Evolutionary conservation across 2,329 filamentous ascomycete species (phyloP), one percentile per base, ranked within the genome.

Genomic region (Chrysoporthe puriensis): DNA sequence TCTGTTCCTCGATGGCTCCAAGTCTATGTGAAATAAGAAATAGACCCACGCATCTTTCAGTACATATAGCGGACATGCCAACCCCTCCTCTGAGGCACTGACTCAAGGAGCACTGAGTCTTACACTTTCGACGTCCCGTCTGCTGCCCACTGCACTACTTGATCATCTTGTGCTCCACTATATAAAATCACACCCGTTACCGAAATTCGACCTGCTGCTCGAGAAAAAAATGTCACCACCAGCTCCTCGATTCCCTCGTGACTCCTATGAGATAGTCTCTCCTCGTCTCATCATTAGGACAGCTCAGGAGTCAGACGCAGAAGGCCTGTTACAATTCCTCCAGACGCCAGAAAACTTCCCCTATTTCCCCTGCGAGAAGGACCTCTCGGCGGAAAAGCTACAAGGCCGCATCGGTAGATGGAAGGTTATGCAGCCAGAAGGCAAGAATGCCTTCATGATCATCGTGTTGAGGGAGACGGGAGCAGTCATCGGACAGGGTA

Each of bases 221-320:
- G 11, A 32, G 48, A 21, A 44, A 26, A 26, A 16, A 44, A 61
- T 44, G 46, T 52, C 60, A 9, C 21, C 34, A n/a, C 6, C 13
- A 48, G 26, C 44, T n/a, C 44, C 43, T 36, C 46, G 16, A 2
- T 52, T 50, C n/a, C 60, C 21, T 52, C 60, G 44, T 26, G 44
- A 50, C 16, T 50, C 34, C 44, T 62, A 62, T 26, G 46, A 50
- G n/a, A 62, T 62, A 43, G 26, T 26, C 36, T 62, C 60, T 16
- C 60, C 60, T 9, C 60, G 60, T 40, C 60, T 62, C 6, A 40
- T 52, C 46, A 52, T 62, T 32, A 50, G 60, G 16, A 62, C 60
- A n/a, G 60, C 60, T 18, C 60, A 11, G 11, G 60, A 62, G 6
- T 50, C 60, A 6, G 60, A 62, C 18, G 46, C 60, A 40, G 46